Evolutionary conservation across 352 stramenopile genomes (phyloP), one percentile per base, ranked within the genome.

Genomic region (Globisporangium middletonii): DNA sequence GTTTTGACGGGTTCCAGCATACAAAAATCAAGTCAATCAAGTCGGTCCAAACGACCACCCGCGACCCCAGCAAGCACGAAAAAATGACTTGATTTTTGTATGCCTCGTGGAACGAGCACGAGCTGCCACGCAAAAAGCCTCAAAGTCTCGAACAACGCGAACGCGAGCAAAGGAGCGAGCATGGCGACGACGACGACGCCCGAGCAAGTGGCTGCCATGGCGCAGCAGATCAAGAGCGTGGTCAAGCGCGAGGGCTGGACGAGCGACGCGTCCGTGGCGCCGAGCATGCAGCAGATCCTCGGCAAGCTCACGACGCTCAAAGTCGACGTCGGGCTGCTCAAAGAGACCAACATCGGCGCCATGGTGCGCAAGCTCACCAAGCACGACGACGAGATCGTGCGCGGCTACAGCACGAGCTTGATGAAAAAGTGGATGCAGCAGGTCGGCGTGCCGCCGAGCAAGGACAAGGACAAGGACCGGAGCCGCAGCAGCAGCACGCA

Each of bases 361-460:
- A 77, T 79, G 58, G 85, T 95, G 41, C 87, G 82, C 66, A 93
- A 93, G 55, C 74, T 93, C 56, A 87, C 82, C 59, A 95, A 95
- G 64, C 85, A 95, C 65, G 63, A 86, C 19, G 85, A 95, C 53
- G 74, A 91, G 28, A 67, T 92, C 57, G 77, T 95, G 46, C 72
- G 74, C 38, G 83, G 79, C 26, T 95, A 95, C 69, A 92, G 81
- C 49, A 62, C 71, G 16, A 90, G 66, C n/a, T 70, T 95, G 56
- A 93, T 77, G 18, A 81, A 89, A 59, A 91, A 90, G 61, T 95
- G 85, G 85, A 91, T 88, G 71, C 54, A 57, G 28, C 63, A 90
- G 45, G 75, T 95, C 42, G 85, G 84, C 18, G 59, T 95, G 13
- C 58, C 46, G 43, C 23, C 43, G 7, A 41, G 52, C 35, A 50